Conservation (phyloP, 169 alveolate species). For the Amoebophrya sp. region DNA sequence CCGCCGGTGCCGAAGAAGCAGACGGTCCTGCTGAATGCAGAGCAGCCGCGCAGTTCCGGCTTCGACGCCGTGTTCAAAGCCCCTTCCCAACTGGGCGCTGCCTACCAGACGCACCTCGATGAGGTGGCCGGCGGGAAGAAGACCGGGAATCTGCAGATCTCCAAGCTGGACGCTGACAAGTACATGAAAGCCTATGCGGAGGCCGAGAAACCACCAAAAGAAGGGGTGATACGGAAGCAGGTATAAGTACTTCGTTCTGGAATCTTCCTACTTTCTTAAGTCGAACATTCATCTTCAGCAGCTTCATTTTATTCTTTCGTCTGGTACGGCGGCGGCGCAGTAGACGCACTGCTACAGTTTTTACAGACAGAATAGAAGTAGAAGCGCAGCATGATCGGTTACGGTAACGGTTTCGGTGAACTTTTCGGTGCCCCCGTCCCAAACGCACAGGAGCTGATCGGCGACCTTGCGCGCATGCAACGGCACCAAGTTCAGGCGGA, state of each 20-base stretch:
- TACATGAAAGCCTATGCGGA: background rate
- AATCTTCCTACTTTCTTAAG: no score
- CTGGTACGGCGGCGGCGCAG: no score
- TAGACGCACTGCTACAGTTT: no score
- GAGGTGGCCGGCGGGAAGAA: background rate
- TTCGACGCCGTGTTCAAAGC: background rate
- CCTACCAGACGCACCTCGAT: background rate
- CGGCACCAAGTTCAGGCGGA: background rate
- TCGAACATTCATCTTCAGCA: no score
- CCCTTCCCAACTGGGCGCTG: background rate
- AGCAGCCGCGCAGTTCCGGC: background rate
- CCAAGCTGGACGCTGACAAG: background rate
- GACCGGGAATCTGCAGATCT: background rate
- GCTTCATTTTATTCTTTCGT: no score
- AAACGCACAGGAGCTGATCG: background rate
- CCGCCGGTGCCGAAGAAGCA: background rate
- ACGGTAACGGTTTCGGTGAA: no score
- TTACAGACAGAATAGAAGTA: no score
- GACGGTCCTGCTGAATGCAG: background rate
- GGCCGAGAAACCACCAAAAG: background rate
- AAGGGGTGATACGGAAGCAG: background rate
- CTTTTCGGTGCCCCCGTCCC: no score
- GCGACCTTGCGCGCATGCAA: background rate
- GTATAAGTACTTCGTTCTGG: background rate
- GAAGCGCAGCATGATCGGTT: no score